Base-by-base conservation (phyloP, 2,329 filamentous ascomycete species). In the Fusarium oxysporum region DNA sequence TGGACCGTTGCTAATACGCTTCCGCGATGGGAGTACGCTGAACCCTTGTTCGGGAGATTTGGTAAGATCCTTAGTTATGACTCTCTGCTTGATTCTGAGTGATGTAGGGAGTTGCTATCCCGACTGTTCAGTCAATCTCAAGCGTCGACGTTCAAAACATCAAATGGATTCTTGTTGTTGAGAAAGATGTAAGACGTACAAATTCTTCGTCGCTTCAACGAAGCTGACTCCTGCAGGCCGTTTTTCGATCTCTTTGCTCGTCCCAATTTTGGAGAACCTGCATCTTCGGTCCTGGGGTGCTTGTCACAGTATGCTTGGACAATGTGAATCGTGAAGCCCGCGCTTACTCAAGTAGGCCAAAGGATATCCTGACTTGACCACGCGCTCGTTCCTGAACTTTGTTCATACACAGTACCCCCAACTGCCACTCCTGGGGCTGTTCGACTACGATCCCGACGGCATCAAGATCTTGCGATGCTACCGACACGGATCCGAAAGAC, bases 391-490 rank as follows among this genome's bases (percentile, higher is more conserved):
- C 59, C 82, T 96, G 3, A 85, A 86, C 45, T 79, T 84, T 17
- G 61, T 94, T 2, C 85, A 87, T 41, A 79, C 75, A 0, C 80
- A 79, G 13, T 83, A 82, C 25, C 87, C 88, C 0, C 78, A 80
- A 1, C 80, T 92, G 28, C 88, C 89, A 4, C 87, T 93, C 11
- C 86, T 89, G 58, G 89, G 86, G 0, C 83, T 96, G 1, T 87
- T 93, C 4, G 94, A 97, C 76, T 93, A 89, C 66, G 93, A 96
- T 74, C 93, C 93, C 0, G 89, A 96, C 70, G 93, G 94, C 0
- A 81, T 96, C 33, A 88, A 87, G 6, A 96, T 97, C 44, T 83
- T 94, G 72, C 88, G 88, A 8, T 94, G 91, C 21, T 96, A 95
- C 83, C 92, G 91, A 70, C 83, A 91, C 68, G 92, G 92, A 11